Evolutionary conservation across 352 stramenopile genomes (phyloP).

Genomic region (Phytophthora cryptogea): DNA sequence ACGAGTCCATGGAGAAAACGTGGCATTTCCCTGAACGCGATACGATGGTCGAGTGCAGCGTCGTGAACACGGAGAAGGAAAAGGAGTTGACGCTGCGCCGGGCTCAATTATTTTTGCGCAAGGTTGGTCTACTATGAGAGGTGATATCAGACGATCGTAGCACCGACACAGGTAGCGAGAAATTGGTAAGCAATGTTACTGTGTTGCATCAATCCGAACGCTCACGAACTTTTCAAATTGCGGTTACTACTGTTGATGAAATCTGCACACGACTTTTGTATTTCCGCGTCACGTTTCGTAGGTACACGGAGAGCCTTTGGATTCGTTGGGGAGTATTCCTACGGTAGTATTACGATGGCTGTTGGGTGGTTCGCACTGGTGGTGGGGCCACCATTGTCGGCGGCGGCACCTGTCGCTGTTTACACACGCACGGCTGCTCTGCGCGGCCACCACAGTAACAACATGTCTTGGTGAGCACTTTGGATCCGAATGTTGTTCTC

Average conservation of each 20-base stretch:
- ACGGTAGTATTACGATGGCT: conserved; percentile 35
- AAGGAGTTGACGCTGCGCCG: conserved; percentile 63
- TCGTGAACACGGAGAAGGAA: conserved; percentile 76
- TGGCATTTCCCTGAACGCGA: conserved; percentile 46
- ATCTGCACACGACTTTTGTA: conserved; percentile 15
- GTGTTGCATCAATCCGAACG: conserved; percentile 3
- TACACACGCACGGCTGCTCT: conserved; percentile 42
- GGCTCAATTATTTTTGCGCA: conserved; percentile 61
- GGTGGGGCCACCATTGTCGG: conserved; percentile 14
- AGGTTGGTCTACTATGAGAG: conserved; percentile 49
- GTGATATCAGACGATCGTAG: not conserved
- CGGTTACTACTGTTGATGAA: not conserved
- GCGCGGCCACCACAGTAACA: conserved; percentile 51
- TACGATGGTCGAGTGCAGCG: conserved; percentile 44
- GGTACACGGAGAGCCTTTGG: conserved; percentile 20
- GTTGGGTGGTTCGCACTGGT: conserved; percentile 20
- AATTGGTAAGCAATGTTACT: conserved; percentile 13
- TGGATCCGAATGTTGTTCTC: conserved; percentile 72
- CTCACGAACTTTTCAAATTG: no score
- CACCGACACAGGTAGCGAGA: not conserved
- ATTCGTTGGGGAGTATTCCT: conserved; percentile 22
- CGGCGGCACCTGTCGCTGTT: conserved; percentile 27
- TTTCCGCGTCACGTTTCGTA: conserved; percentile 14
- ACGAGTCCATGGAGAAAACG: conserved; percentile 59
- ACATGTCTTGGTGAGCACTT: conserved; percentile 81